Evolutionary conservation across 371 early-diverging fungal species (phyloP).

Genomic region (Mucor indicus): DNA sequence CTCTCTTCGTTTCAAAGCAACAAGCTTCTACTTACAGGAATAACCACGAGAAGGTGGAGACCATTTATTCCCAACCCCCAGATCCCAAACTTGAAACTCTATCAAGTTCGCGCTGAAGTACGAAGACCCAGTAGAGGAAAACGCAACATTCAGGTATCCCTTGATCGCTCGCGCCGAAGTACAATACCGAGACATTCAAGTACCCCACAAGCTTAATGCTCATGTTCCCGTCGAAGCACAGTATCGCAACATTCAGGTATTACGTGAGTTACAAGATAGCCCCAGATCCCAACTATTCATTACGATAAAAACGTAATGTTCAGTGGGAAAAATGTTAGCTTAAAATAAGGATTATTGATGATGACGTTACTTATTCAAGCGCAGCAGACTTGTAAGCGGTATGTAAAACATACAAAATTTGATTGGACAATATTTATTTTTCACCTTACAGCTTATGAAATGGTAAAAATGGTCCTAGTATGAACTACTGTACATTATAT

Average conservation of each 20-base stretch:
- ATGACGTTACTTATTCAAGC: neutral
- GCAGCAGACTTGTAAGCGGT: too few species aligned
- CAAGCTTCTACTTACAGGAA: conserved; percentile 14
- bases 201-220: conserved; percentile 8
- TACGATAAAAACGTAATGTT: conserved; percentile 8
- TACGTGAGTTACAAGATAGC: conserved; percentile 9
- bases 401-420: too few species aligned
- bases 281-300: conserved; percentile 6
- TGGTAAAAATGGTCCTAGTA: too few species aligned
- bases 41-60: conserved; percentile 15
- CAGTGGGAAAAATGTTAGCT: neutral
- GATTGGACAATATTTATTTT: too few species aligned
- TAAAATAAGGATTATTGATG: conserved; percentile 1
- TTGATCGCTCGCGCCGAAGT: conserved; percentile 7
- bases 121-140: conserved; percentile 19
- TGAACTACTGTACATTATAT: too few species aligned
- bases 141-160: conserved; percentile 12
- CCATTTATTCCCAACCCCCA: conserved; percentile 13
- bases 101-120: conserved; percentile 11
- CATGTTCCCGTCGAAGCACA: conserved; percentile 8
- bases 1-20: conserved; percentile 17
- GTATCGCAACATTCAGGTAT: conserved; percentile 13
- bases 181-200: conserved; percentile 7
- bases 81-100: conserved; percentile 9
- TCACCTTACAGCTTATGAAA: too few species aligned